Evolutionary conservation across 495 filamentous ascomycete genomes (phyloP).

Genomic region (Cercophora sp.): DNA sequence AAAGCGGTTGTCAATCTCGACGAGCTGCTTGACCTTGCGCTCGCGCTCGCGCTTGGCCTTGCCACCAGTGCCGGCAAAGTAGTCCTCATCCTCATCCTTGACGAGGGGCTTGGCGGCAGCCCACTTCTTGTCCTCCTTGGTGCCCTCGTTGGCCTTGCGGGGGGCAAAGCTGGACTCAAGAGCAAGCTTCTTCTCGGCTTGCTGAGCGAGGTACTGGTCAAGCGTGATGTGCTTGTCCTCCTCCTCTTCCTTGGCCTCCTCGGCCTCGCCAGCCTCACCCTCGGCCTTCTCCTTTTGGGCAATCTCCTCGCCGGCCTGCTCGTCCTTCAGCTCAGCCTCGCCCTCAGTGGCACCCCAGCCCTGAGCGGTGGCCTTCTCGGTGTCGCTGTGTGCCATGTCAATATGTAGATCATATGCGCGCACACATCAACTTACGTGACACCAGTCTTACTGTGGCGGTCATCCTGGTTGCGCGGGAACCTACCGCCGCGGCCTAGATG

Average conservation of each 20-base stretch:
- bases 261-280: slow-evolving; percentile 43
- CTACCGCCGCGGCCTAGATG: slow-evolving; percentile 47
- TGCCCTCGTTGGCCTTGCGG: slow-evolving; percentile 88
- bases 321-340: slow-evolving; percentile 76
- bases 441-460: slow-evolving; percentile 75
- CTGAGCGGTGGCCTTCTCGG: slow-evolving; percentile 87
- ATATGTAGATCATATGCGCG: no score
- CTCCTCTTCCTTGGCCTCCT: slow-evolving; percentile 50
- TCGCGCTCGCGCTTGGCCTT: slow-evolving; percentile 85
- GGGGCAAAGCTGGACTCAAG: slow-evolving; percentile 63
- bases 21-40: slow-evolving; percentile 84
- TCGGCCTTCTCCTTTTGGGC: slow-evolving; percentile 72
- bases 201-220: slow-evolving; percentile 82
- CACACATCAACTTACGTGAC: slow-evolving; percentile 56
- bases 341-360: slow-evolving; percentile 85
- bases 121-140: slow-evolving; percentile 85
- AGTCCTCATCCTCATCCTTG: slow-evolving; percentile 70
- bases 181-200: slow-evolving; percentile 72
- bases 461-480: slow-evolving; percentile 56
- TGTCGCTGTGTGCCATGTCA: slow-evolving; percentile 47
- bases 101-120: slow-evolving; percentile 72
- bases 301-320: slow-evolving; percentile 80
- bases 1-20: slow-evolving; percentile 82
- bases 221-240: slow-evolving; percentile 88
- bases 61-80: slow-evolving; percentile 68